Evolutionary conservation across 2,329 filamentous ascomycete genomes (phyloP).

Genomic region (Chaetomium strumarium): DNA sequence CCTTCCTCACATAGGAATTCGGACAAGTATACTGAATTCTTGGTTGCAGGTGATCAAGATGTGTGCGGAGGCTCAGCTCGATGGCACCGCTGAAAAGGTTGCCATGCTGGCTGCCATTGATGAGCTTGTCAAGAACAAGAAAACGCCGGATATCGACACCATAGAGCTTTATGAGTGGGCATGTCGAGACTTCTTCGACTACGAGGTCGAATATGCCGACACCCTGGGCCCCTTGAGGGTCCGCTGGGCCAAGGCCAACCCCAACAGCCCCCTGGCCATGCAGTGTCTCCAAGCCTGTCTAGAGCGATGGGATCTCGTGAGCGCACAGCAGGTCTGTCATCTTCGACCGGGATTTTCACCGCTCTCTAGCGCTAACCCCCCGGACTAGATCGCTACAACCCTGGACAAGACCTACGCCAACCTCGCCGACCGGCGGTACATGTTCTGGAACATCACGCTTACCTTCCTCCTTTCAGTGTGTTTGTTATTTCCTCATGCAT

Average conservation of each 20-base stretch:
- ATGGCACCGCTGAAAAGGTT: constrained; percentile 42
- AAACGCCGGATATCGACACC: constrained; percentile 44
- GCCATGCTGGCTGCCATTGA: constrained; percentile 41
- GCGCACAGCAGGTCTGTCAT: constrained; percentile 49
- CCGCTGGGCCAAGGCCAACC: constrained; percentile 47
- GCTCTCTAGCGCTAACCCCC: not conserved
- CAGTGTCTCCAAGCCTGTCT: constrained; percentile 49
- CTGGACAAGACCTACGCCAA: constrained; percentile 46
- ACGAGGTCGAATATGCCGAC: constrained; percentile 38
- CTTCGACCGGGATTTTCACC: not conserved
- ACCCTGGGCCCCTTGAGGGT: constrained; percentile 46
- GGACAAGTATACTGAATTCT: not conserved
- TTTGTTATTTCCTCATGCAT: not conserved
- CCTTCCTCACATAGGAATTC: not conserved
- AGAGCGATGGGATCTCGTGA: constrained; percentile 49
- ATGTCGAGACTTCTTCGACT: constrained; percentile 32
- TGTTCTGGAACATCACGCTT: constrained; percentile 51
- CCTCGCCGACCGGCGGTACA: constrained; percentile 40
- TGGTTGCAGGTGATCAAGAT: constrained; percentile 38
- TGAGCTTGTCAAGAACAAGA: constrained; percentile 41
- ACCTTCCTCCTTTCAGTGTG: constrained; percentile 49
- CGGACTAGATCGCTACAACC: constrained; percentile 45
- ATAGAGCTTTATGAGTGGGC: constrained; percentile 53
- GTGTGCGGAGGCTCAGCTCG: constrained; percentile 47
- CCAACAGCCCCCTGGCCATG: constrained; percentile 37